phyloP scores from a whole-genome alignment of 2,329 filamentous ascomycete genomes.

The Fusarium newnesense region DNA sequence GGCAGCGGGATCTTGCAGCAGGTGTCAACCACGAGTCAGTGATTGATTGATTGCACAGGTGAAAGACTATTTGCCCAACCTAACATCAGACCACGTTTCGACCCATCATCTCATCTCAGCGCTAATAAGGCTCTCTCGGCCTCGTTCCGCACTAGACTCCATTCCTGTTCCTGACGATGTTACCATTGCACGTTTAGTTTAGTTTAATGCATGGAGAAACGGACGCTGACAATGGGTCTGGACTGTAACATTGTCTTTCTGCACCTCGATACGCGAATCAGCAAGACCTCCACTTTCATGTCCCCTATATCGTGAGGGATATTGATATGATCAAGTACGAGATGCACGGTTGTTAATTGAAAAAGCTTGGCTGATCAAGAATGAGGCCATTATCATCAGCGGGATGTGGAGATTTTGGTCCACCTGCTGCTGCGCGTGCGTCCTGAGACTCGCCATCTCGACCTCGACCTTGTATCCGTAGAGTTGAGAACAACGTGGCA shows the following conservation, averaged over 20 bases:
- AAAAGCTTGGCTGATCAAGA: constrained; percentile 34
- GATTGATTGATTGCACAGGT: neutral
- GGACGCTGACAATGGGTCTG: neutral
- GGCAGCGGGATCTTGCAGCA: constrained; percentile 31
- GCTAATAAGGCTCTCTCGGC: constrained; percentile 19
- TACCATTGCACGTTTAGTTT: constrained; percentile 15
- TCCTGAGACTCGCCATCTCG: constrained; percentile 16
- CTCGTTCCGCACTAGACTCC: constrained; percentile 13
- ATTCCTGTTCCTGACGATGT: constrained; percentile 12
- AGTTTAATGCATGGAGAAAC: constrained; percentile 17
- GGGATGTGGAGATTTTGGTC: constrained; percentile 29
- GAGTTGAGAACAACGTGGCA: constrained; percentile 14
- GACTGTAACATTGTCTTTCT: neutral
- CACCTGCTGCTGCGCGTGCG: neutral
- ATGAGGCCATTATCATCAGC: constrained; percentile 30
- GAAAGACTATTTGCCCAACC: neutral
- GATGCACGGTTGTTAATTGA: neutral
- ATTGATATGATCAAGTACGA: neutral
- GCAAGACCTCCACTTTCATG: neutral
- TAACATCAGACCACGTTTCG: constrained; percentile 19
- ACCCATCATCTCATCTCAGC: constrained; percentile 9
- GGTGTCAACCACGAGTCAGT: neutral
- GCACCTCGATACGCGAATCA: constrained; percentile 22
- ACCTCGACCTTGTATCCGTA: neutral
- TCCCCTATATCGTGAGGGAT: neutral